Evolutionary conservation across 257 asterid genomes (phyloP), one percentile per base, ranked within the genome.

Genomic region (Craterostigma plantagineum): DNA sequence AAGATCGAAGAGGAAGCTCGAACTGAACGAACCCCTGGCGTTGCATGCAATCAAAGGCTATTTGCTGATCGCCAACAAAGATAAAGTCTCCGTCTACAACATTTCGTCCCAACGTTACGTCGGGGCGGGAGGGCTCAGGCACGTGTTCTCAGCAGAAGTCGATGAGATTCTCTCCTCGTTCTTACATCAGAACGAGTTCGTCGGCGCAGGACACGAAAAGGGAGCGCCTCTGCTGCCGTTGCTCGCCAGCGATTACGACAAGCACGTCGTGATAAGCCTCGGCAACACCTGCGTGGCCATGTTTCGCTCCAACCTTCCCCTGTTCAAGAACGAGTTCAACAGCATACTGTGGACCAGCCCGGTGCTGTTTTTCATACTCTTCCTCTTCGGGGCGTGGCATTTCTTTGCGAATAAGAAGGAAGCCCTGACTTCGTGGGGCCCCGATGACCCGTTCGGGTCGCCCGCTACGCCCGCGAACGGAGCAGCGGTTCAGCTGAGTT

Each of bases 371-470:
- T 82, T 90, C 71, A 53, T 90, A 40, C 53, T 83, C 7, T 83
- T 90, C 75, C 91, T 83, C 16, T 79, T 79, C 7, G 95, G 72
- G 2, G 94, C 91, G 0, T 90, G 78, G 73, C 95, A 90, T 51
- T 83, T 83, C 41, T 83, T 90, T 7, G 91, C 95, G 16, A 76
- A 79, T 58, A 90, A 83, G 69, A 90, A 83, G 66, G 99, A 83
- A 35, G 91, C 84, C 0, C 81, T 90, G 45, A 83, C 76, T 8
- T 68, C 94, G 0, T 90, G 99, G 99, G 99, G 99, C 4, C 91
- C 94, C 0, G 92, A 90, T 0, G 95, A 79, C 46, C 84, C 86
- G 0, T 82, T 76, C 53, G 60, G 45, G 52, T 39, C 91, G 86
- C 5, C 87, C 0, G 73, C 14, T 48, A n/a, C n/a, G n/a, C n/a